Evolutionary conservation across 139 green algal species (phyloP), one percentile per base, ranked within the genome.

Genomic region (Deuterostichococcus epilithicus): DNA sequence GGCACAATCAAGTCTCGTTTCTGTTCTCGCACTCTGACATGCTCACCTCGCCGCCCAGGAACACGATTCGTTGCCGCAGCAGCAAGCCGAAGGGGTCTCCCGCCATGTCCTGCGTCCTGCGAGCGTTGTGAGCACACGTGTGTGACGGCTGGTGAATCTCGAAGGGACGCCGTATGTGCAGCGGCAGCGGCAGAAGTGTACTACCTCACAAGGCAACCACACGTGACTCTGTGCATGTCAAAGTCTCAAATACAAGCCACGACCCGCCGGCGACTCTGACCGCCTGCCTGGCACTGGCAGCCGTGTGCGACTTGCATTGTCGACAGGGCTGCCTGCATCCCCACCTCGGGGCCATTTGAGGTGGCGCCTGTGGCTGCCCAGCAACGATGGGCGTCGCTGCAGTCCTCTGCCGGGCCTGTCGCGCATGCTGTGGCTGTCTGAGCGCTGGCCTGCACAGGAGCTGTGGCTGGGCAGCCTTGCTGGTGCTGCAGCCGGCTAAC

Each of bases 31-130:
- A 52, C 42, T 23, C 13, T 52, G 8, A 13, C 42, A 52, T 8
- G 1, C 83, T 37, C 28, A 90, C 86, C 82, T 97, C 92, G 72
- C 91, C 90, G 44, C 96, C 96, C 67, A 99, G 84, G 78, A 99
- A 98, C 6, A 99, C 87, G 63, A 97, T 98, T 37, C 96, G 90
- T 83, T 99, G 89, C 70, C 88, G 84, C 65, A 98, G 85, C 23
- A 99, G 91, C 76, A 98, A 76, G n/a, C 88, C 90, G 74, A 99
- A 98, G 6, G 97, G 95, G 76, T 99, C 96, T 10, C 92, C 92
- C 32, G 83, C 86, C 88, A 97, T 94, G 60, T 90, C 86, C 60
- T 90, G 86, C 34, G 86, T 90, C 76, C 86, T 90, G 81, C 75
- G 79, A 63, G n/a, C n/a, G n/a, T n/a, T n/a, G n/a, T n/a, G n/a